Percentiles rank a stretch among this genome's conserved stretches.
Conservation (phyloP, 768 basidiomycete genomes). For the Trametopsis cervina region DNA sequence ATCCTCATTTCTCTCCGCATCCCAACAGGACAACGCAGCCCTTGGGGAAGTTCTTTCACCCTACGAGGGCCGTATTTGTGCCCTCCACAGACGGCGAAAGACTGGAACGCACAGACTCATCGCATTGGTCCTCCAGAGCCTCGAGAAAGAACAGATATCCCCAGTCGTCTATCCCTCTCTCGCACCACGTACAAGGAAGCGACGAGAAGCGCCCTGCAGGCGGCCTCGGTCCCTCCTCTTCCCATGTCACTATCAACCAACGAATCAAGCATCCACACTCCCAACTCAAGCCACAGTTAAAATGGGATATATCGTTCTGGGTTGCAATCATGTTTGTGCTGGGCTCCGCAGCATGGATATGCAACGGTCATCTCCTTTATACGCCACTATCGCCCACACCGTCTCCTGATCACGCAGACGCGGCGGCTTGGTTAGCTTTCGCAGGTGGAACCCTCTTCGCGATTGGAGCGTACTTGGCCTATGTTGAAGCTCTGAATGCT, state of each 20-base stretch:
- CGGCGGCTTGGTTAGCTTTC: conserved; percentile 43
- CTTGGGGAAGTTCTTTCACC: conserved; percentile 23
- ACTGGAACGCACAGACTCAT: conserved; percentile 4
- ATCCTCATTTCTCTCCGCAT: not conserved
- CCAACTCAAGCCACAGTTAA: conserved; percentile 16
- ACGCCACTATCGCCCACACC: conserved; percentile 32
- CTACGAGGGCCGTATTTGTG: conserved; percentile 29
- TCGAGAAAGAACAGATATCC: conserved; percentile 20
- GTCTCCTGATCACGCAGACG: conserved; percentile 15
- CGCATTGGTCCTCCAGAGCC: conserved; percentile 34
- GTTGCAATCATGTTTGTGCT: conserved; percentile 20
- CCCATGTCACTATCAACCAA: conserved; percentile 10
- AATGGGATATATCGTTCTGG: conserved; percentile 22
- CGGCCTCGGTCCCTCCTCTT: not conserved
- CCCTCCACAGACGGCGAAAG: conserved; percentile 1
- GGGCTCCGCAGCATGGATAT: conserved; percentile 26
- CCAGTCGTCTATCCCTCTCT: conserved; percentile 9
- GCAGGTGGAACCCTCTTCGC: conserved; percentile 57
- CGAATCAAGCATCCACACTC: conserved; percentile 13
- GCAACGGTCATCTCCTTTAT: conserved; percentile 50
- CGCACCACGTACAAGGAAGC: not conserved
- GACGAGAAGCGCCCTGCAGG: not conserved
- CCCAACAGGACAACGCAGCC: not conserved
- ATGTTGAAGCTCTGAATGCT: conserved; percentile 49
- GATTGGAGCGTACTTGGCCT: conserved; percentile 43